Base-by-base conservation (phyloP, 2,329 filamentous ascomycete genomes). In the Arachnomyces sp. region DNA sequence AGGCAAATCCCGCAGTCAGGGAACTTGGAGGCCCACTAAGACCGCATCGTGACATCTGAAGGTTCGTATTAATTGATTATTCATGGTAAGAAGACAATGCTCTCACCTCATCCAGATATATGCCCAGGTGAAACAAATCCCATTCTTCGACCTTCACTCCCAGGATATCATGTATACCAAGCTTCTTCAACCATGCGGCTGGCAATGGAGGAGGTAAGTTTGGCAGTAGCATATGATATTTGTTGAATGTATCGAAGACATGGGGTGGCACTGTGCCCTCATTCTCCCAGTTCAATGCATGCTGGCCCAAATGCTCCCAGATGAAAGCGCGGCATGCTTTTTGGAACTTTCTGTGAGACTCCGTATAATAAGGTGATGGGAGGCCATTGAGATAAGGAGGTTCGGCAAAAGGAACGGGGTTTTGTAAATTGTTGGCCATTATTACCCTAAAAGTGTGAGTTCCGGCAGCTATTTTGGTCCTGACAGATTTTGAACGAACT, bases 101-200 rank as follows among this genome's bases (percentile, higher is more conserved):
- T 25, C 51, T 33, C 51, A 74, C 71, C 63, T 86, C 84, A 52
- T 87, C 82, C 3, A 66, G 63, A 53, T 81, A 87, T 37, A 88
- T 86, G 39, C 79, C 69, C 0, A 73, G 77, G 54, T 88, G 82
- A 7, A 85, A 66, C 48, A 81, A 80, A 52, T 86, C 82, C 65
- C 80, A 88, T 17, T 88, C 80, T 54, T 87, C 82, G 2, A 88
- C 75, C 48, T 77, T 78, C 0, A 74, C 74, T 1, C 81, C 82
- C 0, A 81, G 66, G 31, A 88, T 75, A 50, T 83, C 74, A 42
- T 78, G 65, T 34, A 87, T 79, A 0, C 79, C 82, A 13, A 82
- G 53, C 33, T 68, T 73, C 59, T 80, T 80, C 44, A 86, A 63
- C 77, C 81, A 82, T 36, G 72, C 71, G 1, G 82, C 74, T 0